Evolutionary conservation across 768 basidiomycete genomes (phyloP), one percentile per base, ranked within the genome.

Genomic region (Strobilomyces echinocephalus): DNA sequence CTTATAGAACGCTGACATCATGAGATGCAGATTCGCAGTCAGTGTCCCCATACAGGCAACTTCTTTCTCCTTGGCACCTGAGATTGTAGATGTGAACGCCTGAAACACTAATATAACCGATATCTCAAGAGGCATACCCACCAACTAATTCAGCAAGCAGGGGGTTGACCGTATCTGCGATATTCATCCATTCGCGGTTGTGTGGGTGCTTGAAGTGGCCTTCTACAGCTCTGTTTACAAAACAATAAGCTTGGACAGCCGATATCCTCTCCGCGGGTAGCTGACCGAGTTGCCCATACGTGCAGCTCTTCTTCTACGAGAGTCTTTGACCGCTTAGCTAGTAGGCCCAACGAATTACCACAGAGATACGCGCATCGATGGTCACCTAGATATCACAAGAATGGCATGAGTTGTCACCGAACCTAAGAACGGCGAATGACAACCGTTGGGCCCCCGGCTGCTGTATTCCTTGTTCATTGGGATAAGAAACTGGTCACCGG

Each of bases 41-140:
- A 98, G 73, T 46, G 93, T 92, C 68, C 90, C 85, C 85, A 97
- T 97, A 72, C 91, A 93, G 16, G 90, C 92, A 45, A 98, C 90
- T 79, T 99, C 97, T 57, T 81, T 79, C 72, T 87, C 84, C 49
- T 83, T 80, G 51, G 94, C 92, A 61, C 93, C 93, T 93, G 61
- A 58, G 61, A 55, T 60, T 60, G 69, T 56, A 57, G 47, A 63
- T 48, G 49, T 49, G 48, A 49, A 57, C 51, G 46, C 57, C 53
- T 46, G 50, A 55, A 63, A 44, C 42, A 40, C 34, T 3, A 20
- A 49, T 36, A 36, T 20, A 39, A 30, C 30, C 24, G 33, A 48
- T 39, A 31, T 54, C 46, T 39, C 39, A 18, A 41, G 55, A 52
- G 56, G 54, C 30, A 18, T 41, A 69, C 84, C 69, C 64, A 84